These are phyloP conservation scores for Pelargonium australe DNA, from an alignment of 441 rosid species.

Conservation along the genomic window DNA sequence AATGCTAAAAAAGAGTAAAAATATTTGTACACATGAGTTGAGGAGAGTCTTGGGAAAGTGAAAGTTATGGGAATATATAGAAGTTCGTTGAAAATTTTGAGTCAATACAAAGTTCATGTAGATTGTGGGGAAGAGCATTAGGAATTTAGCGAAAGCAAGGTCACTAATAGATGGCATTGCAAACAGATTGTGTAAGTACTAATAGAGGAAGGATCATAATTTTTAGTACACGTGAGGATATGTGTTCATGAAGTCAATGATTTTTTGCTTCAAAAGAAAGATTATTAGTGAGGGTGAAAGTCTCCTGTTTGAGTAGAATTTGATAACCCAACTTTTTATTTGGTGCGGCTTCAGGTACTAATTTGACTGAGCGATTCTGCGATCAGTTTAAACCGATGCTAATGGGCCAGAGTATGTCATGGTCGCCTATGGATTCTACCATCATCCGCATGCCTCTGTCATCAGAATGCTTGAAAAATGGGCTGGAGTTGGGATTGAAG, in stretches of 20 bases:
- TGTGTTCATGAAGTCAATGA: conserved; percentile 2
- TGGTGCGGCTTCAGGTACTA: conserved; percentile 52
- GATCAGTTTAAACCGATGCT: conserved; percentile 93
- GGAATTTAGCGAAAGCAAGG: neutral
- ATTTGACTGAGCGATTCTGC: conserved; percentile 69
- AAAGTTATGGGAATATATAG: neutral
- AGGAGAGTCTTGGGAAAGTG: neutral
- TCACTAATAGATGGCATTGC: neutral
- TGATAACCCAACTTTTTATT: conserved; percentile 1
- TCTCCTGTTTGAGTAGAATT: neutral
- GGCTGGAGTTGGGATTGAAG: conserved; percentile 62
- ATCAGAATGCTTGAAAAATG: conserved; percentile 67
- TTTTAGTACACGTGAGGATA: conserved; percentile 1
- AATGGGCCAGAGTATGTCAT: conserved; percentile 63
- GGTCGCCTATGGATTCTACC: conserved; percentile 70
- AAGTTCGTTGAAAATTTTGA: neutral
- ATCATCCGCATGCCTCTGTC: conserved; percentile 95
- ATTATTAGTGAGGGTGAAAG: neutral
- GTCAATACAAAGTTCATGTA: neutral
- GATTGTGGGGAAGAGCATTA: neutral
- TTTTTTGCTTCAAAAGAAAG: neutral
- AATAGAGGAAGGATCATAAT: neutral
- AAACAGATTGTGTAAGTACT: conserved; percentile 3
- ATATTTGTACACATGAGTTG: neutral
- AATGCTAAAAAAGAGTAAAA: neutral